Evolutionary conservation across 805 yeast species (phyloP).

Genomic region (Brettanomyces custersianus): DNA sequence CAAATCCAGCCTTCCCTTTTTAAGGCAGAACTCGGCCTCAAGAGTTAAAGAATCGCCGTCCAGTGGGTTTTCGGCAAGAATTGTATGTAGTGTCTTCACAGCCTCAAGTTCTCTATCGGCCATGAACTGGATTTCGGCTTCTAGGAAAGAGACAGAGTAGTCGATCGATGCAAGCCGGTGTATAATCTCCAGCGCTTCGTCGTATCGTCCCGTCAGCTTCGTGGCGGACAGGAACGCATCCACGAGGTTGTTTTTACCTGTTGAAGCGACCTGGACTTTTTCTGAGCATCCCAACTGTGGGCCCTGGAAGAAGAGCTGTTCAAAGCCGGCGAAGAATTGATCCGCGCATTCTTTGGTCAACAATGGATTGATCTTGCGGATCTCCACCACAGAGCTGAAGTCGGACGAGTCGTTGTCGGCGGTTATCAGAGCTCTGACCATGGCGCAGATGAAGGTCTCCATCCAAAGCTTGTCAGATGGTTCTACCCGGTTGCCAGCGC

Average conservation of each 20-base stretch:
- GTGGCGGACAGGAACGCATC: slow-evolving; percentile 63
- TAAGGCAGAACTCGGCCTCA: slow-evolving; percentile 50
- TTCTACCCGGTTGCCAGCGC: slow-evolving; percentile 42
- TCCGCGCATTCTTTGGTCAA: slow-evolving; percentile 36
- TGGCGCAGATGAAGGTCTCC: slow-evolving; percentile 59
- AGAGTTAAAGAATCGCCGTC: slow-evolving; percentile 46
- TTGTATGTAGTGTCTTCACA: slow-evolving; percentile 40
- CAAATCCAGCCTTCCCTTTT: slow-evolving; percentile 43
- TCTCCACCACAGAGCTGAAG: slow-evolving; percentile 66
- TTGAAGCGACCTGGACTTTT: slow-evolving; percentile 60
- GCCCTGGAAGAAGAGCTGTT: slow-evolving; percentile 57
- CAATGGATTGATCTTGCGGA: slow-evolving; percentile 76
- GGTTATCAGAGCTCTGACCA: slow-evolving; percentile 64
- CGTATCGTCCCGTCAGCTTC: slow-evolving; percentile 56
- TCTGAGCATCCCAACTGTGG: slow-evolving; percentile 54
- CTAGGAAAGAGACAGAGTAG: slow-evolving; percentile 47
- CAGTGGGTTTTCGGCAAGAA: slow-evolving; percentile 39
- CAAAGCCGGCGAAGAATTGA: slow-evolving; percentile 56
- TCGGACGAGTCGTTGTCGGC: slow-evolving; percentile 64
- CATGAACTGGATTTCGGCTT: slow-evolving; percentile 43
- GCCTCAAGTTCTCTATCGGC: slow-evolving; percentile 55
- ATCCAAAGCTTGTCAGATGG: slow-evolving; percentile 47
- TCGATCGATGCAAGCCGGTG: slow-evolving; percentile 41
- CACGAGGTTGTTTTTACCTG: slow-evolving; percentile 58
- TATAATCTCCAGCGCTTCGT: slow-evolving; percentile 51